Evolutionary conservation across 805 yeast species (phyloP).

Genomic region (Suhomyces vadensis): DNA sequence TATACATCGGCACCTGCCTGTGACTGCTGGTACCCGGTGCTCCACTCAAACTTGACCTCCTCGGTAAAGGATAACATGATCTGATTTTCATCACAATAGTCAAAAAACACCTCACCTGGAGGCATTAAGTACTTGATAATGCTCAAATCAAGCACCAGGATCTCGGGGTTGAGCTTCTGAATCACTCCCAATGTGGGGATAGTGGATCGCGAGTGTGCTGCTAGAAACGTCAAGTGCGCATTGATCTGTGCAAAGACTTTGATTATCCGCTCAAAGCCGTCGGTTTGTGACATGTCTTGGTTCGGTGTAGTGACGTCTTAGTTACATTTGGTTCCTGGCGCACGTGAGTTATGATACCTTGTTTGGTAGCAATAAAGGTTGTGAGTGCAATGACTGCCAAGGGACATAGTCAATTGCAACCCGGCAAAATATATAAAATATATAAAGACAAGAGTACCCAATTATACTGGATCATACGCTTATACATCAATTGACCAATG

Average conservation of each 20-base stretch:
- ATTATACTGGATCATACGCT: too few relatives aligned
- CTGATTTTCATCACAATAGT: conserved; percentile 79
- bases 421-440: too few relatives aligned
- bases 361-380: conserved; percentile 6
- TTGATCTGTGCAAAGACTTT: conserved; percentile 29
- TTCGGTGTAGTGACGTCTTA: neutral
- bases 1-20: conserved; percentile 49
- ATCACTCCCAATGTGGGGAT: conserved; percentile 31
- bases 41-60: conserved; percentile 39
- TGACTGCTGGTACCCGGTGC: conserved; percentile 36
- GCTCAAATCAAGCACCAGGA: conserved; percentile 59
- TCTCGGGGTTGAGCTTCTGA: conserved; percentile 30
- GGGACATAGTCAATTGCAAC: neutral
- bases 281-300: neutral
- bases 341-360: conserved; percentile 1
- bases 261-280: conserved; percentile 6
- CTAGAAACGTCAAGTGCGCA: conserved; percentile 42
- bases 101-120: conserved; percentile 60
- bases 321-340: neutral
- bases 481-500: conserved; percentile 18
- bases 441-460: too few relatives aligned
- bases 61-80: conserved; percentile 46
- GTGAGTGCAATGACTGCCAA: conserved; percentile 5
- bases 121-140: conserved; percentile 64
- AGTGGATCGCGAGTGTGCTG: conserved; percentile 36